phyloP scores from a whole-genome alignment of 306 rosid species.

The Casuarina equisetifolia region DNA sequence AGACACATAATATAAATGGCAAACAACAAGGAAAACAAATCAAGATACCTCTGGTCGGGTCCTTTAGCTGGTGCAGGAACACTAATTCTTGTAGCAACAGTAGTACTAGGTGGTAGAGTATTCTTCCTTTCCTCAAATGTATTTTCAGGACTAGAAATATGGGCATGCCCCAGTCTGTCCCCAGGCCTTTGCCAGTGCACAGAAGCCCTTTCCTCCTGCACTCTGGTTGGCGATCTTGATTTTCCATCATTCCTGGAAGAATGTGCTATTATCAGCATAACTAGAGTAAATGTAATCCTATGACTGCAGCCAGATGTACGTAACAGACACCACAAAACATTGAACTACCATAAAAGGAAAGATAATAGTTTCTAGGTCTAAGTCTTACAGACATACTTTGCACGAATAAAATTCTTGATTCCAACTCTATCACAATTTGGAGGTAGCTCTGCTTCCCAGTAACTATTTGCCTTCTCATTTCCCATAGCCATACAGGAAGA shows the following conservation, averaged over 20 bases:
- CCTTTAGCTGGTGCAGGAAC: constrained; percentile 72
- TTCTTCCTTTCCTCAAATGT: constrained; percentile 63
- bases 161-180: constrained; percentile 60
- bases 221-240: constrained; percentile 61
- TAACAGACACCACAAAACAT: constrained; percentile 9
- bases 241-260: constrained; percentile 81
- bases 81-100: constrained; percentile 48
- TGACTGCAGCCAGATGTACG: constrained; percentile 12
- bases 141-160: constrained; percentile 54
- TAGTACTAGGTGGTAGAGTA: constrained; percentile 44
- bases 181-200: constrained; percentile 65
- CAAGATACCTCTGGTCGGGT: constrained; percentile 66
- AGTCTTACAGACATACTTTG: constrained; percentile 78
- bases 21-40: constrained; percentile 1
- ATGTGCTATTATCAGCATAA: constrained; percentile 27
- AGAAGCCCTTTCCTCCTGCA: constrained; percentile 61
- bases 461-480: constrained; percentile 88
- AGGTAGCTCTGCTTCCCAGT: constrained; percentile 99
- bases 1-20: neutral
- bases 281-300: constrained; percentile 6
- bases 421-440: constrained; percentile 98
- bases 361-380: constrained; percentile 30
- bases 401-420: constrained; percentile 97
- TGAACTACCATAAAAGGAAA: constrained; percentile 18
- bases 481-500: constrained; percentile 78